phyloP scores from a whole-genome alignment of 768 basidiomycete species.

The Lactarius vividus region DNA sequence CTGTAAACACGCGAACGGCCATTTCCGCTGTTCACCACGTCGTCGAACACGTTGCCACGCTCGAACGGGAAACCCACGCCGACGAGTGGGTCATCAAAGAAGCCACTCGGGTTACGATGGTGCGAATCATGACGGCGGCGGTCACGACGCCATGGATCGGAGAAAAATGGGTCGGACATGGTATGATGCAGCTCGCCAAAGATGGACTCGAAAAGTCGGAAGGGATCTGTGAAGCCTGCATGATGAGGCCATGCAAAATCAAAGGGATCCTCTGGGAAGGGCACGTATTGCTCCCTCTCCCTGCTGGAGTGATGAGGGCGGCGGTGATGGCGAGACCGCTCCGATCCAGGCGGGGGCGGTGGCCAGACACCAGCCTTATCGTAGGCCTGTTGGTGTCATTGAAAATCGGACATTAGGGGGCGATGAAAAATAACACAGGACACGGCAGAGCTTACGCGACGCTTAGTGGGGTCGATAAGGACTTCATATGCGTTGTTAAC shows the following conservation, averaged over 20 bases:
- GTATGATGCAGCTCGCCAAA: slow-evolving; percentile 43
- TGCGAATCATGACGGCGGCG: slow-evolving; percentile 9
- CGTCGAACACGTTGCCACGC: slow-evolving; percentile 23
- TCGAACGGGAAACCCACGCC: slow-evolving; percentile 18
- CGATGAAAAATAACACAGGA: not conserved
- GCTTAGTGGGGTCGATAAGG: slow-evolving; percentile 57
- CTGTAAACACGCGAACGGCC: slow-evolving; percentile 29
- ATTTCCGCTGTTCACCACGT: slow-evolving; percentile 15
- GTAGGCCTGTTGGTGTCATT: slow-evolving; percentile 46
- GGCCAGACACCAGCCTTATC: slow-evolving; percentile 76
- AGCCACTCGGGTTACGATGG: slow-evolving; percentile 7
- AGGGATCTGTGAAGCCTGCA: slow-evolving; percentile 68
- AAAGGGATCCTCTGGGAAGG: slow-evolving; percentile 23
- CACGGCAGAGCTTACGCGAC: slow-evolving; percentile 42
- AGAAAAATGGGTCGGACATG: slow-evolving; percentile 39
- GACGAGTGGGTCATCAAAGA: slow-evolving; percentile 20
- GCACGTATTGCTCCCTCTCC: slow-evolving; percentile 9
- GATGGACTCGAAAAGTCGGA: slow-evolving; percentile 67
- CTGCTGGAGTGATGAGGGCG: slow-evolving; percentile 17
- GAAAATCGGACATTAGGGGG: slow-evolving; percentile 7
- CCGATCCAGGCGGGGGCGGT: slow-evolving; percentile 42
- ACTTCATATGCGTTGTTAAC: slow-evolving; percentile 81
- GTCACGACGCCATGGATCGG: slow-evolving; percentile 23
- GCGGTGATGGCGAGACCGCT: slow-evolving; percentile 11
- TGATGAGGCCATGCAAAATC: slow-evolving; percentile 42